Evolutionary conservation across 257 asterid genomes (phyloP), one percentile per base, ranked within the genome.

Genomic region (Rauvolfia tetraphylla): DNA sequence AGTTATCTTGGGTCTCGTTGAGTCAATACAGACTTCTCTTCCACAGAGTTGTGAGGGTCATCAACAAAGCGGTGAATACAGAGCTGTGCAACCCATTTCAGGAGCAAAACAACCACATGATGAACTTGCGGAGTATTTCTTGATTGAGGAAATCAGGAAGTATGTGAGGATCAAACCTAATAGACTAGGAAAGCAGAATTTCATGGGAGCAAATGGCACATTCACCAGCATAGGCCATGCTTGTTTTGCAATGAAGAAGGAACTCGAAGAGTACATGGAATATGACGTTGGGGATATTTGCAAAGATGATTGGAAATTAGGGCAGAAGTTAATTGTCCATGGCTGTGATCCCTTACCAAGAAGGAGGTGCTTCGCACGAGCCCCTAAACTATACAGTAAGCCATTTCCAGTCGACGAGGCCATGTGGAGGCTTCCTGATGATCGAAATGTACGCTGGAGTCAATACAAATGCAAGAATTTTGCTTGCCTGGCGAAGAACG

Each of bases 281-380:
- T 89, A 90, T 38, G 91, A 87, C 11, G 53, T 89, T 6, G 92
- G 96, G 4, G 91, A 90, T 27, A 84, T 87, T 8, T 90, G 94
- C 74, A 80, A 89, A 11, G 92, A 87, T 22, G 94, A 87, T 18
- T 87, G 93, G 91, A 87, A 80, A 68, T 59, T 90, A 23, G 96
- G 88, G 0, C 94, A 90, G 51, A 86, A 81, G 10, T 51, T 89
- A 59, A 81, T 87, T 87, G 86, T 90, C 20, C 90, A 84, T 39
- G 96, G 94, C 12, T 90, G 96, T 61, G 94, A 90, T 81, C 96
- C 96, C 1, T 72, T 89, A n/a, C 94, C 91, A 13, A 81, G 94
- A 49, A 75, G 92, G 68, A 76, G 96, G 14, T 89, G 96, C 73
- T 82, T 79, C 23, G 42, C 94, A 0, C 81, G 76, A 34, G 91